Evolutionary conservation across 768 basidiomycete species (phyloP), one percentile per base, ranked within the genome.

Genomic region (Exsudoporus frostii): DNA sequence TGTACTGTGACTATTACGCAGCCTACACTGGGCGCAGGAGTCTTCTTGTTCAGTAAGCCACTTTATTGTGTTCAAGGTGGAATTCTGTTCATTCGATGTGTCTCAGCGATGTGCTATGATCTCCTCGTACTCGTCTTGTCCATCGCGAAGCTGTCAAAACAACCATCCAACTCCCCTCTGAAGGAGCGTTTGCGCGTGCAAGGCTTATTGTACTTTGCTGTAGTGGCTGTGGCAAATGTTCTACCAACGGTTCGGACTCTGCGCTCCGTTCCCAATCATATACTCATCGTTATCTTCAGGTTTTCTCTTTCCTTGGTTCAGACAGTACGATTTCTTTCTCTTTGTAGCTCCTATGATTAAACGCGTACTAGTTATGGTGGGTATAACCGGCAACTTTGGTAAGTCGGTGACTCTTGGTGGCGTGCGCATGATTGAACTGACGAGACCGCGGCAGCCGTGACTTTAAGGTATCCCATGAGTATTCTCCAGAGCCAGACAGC

Each of bases 91-190:
- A 66, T 39, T n/a, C 0, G 2, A 38, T 25, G 2, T 9, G 5
- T 25, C 17, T 4, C 36, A 67, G 66, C 65, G 15, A 42, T 50
- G 47, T 45, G 51, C 5, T 66, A 60, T 25, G 62, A 68, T 40
- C 27, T 66, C 30, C 10, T 64, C 5, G 54, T 64, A 5, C 25
- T 67, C 17, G 20, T 51, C 20, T 24, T 67, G 27, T 51, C 60
- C 4, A 40, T 62, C 25, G 30, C 50, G 8, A 58, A 55, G 10
- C 33, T 68, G 22, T 59, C 56, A 20, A 53, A 34, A 44, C 48
- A 53, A 6, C 37, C 49, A 6, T 58, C 51, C 0, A 44, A 38
- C 11, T 64, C 54, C 20, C 52, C 49, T 0, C 30, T 67, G 27
- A 45, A 9, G 22, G 55, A 51, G 17, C 53, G 47, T n/a, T 29